Conservation (phyloP, 139 green algal species). For the Closterium sp. region DNA sequence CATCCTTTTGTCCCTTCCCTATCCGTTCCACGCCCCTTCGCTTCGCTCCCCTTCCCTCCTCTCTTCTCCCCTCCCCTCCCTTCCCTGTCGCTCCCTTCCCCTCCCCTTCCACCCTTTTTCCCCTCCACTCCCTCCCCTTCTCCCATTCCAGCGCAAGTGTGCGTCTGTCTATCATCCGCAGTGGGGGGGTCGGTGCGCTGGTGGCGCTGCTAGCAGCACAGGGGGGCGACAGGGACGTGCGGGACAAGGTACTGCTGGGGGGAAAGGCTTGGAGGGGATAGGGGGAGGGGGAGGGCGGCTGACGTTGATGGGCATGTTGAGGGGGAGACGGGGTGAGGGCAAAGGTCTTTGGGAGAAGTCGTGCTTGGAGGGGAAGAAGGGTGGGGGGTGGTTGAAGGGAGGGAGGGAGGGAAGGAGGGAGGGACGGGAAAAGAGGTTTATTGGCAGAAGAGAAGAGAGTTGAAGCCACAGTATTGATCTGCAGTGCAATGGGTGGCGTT, state of each 20-base stretch:
- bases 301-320: too few relatives aligned
- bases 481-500: too few relatives aligned
- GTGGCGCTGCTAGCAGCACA: neutral
- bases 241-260: neutral
- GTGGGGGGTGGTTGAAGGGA: too few relatives aligned
- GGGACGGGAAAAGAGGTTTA: too few relatives aligned
- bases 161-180: slow-evolving; percentile 16
- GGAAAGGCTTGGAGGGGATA: too few relatives aligned
- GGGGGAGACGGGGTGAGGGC: too few relatives aligned
- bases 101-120: neutral
- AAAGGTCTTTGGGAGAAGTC: too few relatives aligned
- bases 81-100: neutral
- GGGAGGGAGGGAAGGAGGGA: too few relatives aligned
- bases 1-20: neutral
- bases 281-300: too few relatives aligned
- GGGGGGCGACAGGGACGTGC: neutral
- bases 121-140: neutral
- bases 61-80: neutral
- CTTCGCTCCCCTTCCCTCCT: neutral
- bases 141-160: neutral
- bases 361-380: too few relatives aligned
- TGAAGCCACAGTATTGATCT: too few relatives aligned
- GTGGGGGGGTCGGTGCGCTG: neutral
- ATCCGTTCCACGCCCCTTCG: neutral
- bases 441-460: too few relatives aligned